Evolutionary conservation across 2,329 filamentous ascomycete genomes (phyloP).

Genomic region (Akanthomyces dipterigenus): DNA sequence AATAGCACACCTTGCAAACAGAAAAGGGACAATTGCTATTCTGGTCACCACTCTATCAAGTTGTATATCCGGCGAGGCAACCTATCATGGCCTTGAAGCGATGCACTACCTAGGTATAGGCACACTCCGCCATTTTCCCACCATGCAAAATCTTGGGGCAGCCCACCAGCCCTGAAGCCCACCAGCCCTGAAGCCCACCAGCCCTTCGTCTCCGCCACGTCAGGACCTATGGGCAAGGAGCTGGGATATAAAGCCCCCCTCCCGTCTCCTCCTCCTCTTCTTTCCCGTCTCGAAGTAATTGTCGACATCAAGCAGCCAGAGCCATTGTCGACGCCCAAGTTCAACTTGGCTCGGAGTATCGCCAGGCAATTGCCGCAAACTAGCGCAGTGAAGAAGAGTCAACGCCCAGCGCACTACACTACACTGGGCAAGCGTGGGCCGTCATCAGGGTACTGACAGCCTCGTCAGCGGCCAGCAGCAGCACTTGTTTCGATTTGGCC

Average conservation of each 20-base stretch:
- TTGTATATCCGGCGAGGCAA: background rate
- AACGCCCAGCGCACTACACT: background rate
- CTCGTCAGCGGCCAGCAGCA: background rate
- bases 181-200: no score
- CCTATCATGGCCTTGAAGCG: background rate
- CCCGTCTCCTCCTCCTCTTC: background rate
- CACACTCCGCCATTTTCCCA: background rate
- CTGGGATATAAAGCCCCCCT: background rate
- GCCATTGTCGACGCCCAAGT: no score
- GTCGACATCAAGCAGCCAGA: background rate
- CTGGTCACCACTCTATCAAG: background rate
- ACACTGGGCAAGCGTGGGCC: background rate
- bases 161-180: no score
- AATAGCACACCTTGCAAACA: background rate
- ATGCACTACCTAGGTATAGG: background rate
- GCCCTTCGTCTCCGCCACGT: background rate
- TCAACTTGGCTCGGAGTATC: background rate
- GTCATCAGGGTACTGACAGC: background rate
- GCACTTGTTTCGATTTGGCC: background rate
- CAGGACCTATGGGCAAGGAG: background rate
- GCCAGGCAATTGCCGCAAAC: background rate
- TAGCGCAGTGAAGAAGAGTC: background rate
- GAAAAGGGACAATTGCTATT: background rate
- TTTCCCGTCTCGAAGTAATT: background rate
- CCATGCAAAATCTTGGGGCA: background rate